Evolutionary conservation across 2,329 filamentous ascomycete genomes (phyloP), one percentile per base, ranked within the genome.

Genomic region (Emergomyces pasteurianus): DNA sequence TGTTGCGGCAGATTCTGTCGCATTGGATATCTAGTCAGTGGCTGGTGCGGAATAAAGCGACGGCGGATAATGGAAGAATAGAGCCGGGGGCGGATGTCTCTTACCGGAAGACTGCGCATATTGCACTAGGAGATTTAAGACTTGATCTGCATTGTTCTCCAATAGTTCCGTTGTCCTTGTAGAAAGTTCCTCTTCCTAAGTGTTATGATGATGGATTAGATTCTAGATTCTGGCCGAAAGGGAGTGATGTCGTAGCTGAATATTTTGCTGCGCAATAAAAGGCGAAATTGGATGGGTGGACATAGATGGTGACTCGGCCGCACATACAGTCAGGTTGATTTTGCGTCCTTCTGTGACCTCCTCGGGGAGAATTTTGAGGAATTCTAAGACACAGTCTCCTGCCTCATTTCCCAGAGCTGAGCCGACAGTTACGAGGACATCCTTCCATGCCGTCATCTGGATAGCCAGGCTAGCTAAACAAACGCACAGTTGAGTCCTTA

Each of bases 281-380:
- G 46, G 12, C 10, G 68, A 72, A 69, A 77, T 77, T 59, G 46
- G 38, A 54, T 74, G 79, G 53, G 65, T 74, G 73, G 71, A 74
- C 69, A 70, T 71, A 71, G 70, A 71, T 68, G 69, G 68, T 71
- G 71, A 69, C 65, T 59, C 58, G 58, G 74, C 80, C 87, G 86
- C 83, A 92, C 90, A 80, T 94, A 96, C 92, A 85, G 90, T 92
- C 79, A 99, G 83, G 82, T 91, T 96, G 83, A 99, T 96, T 81
- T 97, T 99, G 78, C 94, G 90, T 79, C 94, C 94, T 82, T 99
- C 92, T 68, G 90, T 97, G 72, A 99, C 94, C 83, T 99, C 94
- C 81, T 99, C 94, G 61, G 94, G 94, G 66, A 99, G 86, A 70
- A 99, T 92, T 75, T 90, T 91, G 66, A 99, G 82, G 75, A 99